Evolutionary conservation across 306 rosid species (phyloP).

Genomic region (Cicer cuneatum): DNA sequence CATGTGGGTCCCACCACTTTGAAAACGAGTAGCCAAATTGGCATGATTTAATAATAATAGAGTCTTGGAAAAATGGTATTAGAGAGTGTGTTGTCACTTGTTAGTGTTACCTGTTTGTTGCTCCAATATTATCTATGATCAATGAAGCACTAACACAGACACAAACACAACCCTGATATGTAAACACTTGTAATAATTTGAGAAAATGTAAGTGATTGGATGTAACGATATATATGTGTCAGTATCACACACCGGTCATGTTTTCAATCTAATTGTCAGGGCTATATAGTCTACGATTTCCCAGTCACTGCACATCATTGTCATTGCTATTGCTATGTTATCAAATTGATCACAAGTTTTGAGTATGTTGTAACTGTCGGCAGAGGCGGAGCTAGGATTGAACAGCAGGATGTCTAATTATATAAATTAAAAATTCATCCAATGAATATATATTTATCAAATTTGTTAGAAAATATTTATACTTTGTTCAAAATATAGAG

Average conservation of each 20-base stretch:
- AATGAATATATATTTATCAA: too few species aligned
- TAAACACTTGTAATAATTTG: not conserved
- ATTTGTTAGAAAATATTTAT: too few species aligned
- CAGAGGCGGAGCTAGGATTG: too few species aligned
- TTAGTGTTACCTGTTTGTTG: slow-evolving; percentile 1
- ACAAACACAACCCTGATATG: not conserved
- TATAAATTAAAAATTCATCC: too few species aligned
- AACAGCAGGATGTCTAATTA: too few species aligned
- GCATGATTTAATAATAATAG: not conserved
- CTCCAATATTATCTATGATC: not conserved
- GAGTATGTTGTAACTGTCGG: too few species aligned
- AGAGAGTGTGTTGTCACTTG: not conserved
- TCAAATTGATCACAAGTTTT: too few species aligned
- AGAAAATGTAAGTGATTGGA: not conserved
- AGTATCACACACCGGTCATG: not conserved
- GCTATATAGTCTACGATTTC: not conserved
- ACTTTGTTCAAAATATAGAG: too few species aligned
- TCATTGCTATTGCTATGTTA: not conserved
- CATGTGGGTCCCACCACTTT: not conserved
- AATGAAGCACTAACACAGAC: not conserved
- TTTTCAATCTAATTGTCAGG: not conserved
- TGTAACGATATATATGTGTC: not conserved
- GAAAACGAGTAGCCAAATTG: not conserved
- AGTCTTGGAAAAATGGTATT: not conserved
- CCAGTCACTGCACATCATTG: not conserved